Evolutionary conservation across 2,329 filamentous ascomycete species (phyloP).

Genomic region (Trichocomaceae sp.): DNA sequence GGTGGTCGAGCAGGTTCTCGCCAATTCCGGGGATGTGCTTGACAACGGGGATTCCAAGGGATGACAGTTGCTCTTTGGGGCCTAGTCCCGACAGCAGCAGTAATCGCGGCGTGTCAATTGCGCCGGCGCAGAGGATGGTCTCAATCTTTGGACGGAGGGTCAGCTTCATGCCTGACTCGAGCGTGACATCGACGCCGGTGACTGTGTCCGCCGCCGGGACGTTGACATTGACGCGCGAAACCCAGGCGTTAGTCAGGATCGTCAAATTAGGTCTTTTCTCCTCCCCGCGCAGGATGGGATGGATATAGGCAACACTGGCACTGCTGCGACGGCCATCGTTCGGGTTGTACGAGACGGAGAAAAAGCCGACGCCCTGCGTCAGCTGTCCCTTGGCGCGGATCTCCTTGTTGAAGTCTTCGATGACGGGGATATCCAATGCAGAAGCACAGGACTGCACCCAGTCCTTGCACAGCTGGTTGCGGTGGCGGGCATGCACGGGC

Average conservation of each 20-base stretch:
- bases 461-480: constrained; percentile 86
- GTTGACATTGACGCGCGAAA: constrained; percentile 73
- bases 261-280: constrained; percentile 79
- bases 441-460: constrained; percentile 77
- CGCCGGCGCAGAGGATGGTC: constrained; percentile 72
- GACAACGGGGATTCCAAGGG: constrained; percentile 52
- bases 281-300: constrained; percentile 77
- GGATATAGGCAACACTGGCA: constrained; percentile 86
- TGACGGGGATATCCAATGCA: constrained; percentile 71
- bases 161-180: constrained; percentile 53
- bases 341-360: constrained; percentile 85
- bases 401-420: constrained; percentile 79
- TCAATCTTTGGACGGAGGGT: constrained; percentile 60
- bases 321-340: constrained; percentile 78
- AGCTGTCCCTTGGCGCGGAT: constrained; percentile 68
- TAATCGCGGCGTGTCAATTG: constrained; percentile 70
- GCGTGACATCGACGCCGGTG: constrained; percentile 64
- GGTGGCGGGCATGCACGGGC: constrained; percentile 75
- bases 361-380: constrained; percentile 75
- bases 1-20: constrained; percentile 60
- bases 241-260: constrained; percentile 80
- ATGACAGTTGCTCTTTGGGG: constrained; percentile 45
- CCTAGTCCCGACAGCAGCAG: constrained; percentile 51
- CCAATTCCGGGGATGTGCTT: constrained; percentile 57
- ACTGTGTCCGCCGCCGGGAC: constrained; percentile 61